Base-by-base conservation (phyloP, 1,284 basidiomycete species). In the Macrocystidia cucumis region DNA sequence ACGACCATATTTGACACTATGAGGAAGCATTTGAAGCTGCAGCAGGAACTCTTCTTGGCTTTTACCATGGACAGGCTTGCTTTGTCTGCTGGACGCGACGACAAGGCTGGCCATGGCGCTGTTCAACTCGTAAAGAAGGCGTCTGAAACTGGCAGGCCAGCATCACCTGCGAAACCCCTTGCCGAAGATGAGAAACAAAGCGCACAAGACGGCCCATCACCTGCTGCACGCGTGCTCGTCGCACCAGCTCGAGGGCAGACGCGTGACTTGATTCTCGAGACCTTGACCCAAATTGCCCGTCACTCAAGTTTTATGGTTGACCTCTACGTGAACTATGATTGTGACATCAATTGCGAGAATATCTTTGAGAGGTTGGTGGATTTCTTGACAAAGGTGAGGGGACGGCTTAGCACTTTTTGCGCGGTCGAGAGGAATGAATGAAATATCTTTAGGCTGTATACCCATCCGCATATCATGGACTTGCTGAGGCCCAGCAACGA, bases 271-370 rank as follows among this genome's bases (percentile, higher is more conserved):
- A 80, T 97, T 51, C 67, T 98, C 40, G 96, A 98, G 59, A 87
- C 87, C 1, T 62, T 98, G 19, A 74, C 74, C 33, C 82, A 91
- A 41, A 77, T 97, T 32, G 82, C 85, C 19, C 70, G 82, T 4
- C 75, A 84, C 48, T 75, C 85, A 1, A 85, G 83, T 50, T 93
- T 95, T 60, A 91, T 97, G 83, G 90, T 96, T 29, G 91, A 97
- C 52, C 67, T 98, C 7, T 99, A 91, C 66, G 73, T 81, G 40
- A 98, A 98, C 58, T 98, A 96, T 58, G 96, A 99, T 56, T 98
- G 92, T 55, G 89, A 97, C 50, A 80, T 88, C 44, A 93, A 98
- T 52, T 93, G 89, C 58, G 93, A 98, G 63, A 93, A 98, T 55
- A 62, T 98, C 40, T 97, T 95, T 50, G 92, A 98, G 55, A 70